Evolutionary conservation across 2,329 filamentous ascomycete genomes (phyloP).

Genomic region (Didymella pomorum): DNA sequence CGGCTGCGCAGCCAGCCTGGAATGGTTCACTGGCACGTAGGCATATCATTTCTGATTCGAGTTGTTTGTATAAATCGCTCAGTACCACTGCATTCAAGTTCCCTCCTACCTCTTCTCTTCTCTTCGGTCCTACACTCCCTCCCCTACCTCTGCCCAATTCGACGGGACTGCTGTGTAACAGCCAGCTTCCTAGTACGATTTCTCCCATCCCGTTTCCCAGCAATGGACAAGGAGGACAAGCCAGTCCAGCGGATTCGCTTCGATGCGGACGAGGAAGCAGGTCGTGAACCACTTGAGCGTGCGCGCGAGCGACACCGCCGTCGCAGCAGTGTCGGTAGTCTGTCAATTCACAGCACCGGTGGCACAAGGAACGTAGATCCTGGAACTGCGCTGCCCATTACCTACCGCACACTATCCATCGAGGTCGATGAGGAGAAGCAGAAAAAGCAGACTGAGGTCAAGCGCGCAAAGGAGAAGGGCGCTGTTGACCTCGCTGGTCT

Average conservation of each 20-base stretch:
- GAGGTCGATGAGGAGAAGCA: conserved; percentile 50
- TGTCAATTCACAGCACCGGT: conserved; percentile 45
- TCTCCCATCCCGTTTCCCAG: not conserved
- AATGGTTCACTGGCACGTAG: conserved; percentile 9
- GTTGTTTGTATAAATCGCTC: conserved; percentile 21
- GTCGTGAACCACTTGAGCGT: conserved; percentile 35
- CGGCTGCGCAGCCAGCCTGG: conserved; percentile 7
- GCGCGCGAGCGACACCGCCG: conserved; percentile 31
- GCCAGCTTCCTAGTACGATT: conserved; percentile 14
- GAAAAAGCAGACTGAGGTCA: conserved; percentile 39
- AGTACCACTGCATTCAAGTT: conserved; percentile 4
- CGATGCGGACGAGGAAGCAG: conserved; percentile 46
- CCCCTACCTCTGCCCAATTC: conserved; percentile 10
- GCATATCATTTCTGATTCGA: conserved; percentile 12
- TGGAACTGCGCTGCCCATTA: conserved; percentile 53
- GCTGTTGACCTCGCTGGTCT: conserved; percentile 59
- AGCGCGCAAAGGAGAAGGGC: conserved; percentile 46
- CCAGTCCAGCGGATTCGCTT: conserved; percentile 30
- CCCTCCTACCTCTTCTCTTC: conserved; percentile 17
- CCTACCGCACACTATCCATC: conserved; percentile 56
- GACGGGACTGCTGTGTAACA: conserved; percentile 22
- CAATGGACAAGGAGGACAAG: conserved; percentile 42
- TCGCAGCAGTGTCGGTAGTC: conserved; percentile 49
- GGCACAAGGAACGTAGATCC: conserved; percentile 53
- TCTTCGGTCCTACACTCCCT: conserved; percentile 12